Percentiles rank a stretch among this genome's conserved stretches.
These are phyloP conservation scores for Nigrospora osmanthi DNA, from an alignment of 2,329 filamentous ascomycete species.

Conservation along the genomic window DNA sequence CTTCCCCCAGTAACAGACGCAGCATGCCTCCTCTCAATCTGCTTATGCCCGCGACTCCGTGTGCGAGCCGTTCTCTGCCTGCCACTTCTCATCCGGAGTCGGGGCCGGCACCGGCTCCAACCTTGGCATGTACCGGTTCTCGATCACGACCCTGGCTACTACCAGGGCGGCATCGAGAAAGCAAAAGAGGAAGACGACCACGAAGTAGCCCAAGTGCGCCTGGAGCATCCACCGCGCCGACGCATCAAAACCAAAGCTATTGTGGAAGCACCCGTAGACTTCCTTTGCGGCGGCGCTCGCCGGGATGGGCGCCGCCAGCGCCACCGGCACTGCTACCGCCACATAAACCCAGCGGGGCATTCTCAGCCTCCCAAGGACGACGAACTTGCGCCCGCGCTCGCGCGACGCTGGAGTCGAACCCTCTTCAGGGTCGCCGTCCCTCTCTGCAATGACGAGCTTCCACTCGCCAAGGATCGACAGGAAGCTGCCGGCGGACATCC, in stretches of 20 bases:
- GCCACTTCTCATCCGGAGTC: neutral
- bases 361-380: neutral
- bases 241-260: neutral
- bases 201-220: neutral
- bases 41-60: neutral
- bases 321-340: neutral
- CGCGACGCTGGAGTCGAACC: neutral
- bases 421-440: neutral
- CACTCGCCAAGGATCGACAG: neutral
- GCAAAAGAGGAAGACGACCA: neutral
- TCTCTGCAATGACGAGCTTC: neutral
- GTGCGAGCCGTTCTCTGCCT: neutral
- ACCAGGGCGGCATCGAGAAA: neutral
- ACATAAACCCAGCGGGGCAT: slow-evolving; percentile 1
- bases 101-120: neutral
- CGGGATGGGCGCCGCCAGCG: neutral
- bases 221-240: neutral
- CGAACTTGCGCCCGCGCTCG: neutral
- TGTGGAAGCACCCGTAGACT: neutral
- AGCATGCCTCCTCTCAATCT: too few species aligned
- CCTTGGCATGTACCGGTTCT: neutral
- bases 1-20: neutral
- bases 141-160: neutral
- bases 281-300: neutral
- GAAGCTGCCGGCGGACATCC: neutral